These are phyloP conservation scores for Exophiala oligosperma DNA, from an alignment of 2,329 filamentous ascomycete genomes.

Conservation along the genomic window DNA sequence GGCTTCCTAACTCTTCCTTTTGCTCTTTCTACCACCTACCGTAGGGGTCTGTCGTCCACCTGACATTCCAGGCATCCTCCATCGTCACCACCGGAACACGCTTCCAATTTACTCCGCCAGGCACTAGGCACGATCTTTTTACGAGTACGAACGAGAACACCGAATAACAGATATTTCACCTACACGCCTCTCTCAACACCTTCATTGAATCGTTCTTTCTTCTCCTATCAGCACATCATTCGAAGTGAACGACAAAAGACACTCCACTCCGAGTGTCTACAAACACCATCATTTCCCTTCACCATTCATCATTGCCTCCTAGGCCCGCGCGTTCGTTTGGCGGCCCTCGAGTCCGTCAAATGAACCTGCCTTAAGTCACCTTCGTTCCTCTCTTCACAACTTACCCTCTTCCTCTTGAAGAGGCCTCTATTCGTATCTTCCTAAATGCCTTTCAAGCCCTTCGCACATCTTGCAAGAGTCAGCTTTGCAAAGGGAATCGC, in stretches of 20 bases:
- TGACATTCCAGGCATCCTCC: slow-evolving; percentile 11
- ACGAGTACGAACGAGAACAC: slow-evolving; percentile 20
- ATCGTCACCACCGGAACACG: slow-evolving; percentile 14
- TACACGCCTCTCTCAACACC: neutral
- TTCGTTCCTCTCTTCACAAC: slow-evolving; percentile 45
- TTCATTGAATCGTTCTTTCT: slow-evolving; percentile 1
- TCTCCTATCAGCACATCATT: slow-evolving; percentile 4
- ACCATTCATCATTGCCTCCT: slow-evolving; percentile 18
- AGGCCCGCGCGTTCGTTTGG: slow-evolving; percentile 79
- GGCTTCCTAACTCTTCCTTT: slow-evolving; percentile 18
- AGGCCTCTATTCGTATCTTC: slow-evolving; percentile 56
- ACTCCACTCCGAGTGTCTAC: slow-evolving; percentile 30
- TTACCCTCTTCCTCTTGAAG: slow-evolving; percentile 63
- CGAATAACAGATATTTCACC: slow-evolving; percentile 11
- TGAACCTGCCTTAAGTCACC: slow-evolving; percentile 85
- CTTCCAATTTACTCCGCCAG: slow-evolving; percentile 18
- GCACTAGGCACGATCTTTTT: slow-evolving; percentile 23
- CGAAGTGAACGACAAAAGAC: slow-evolving; percentile 16
- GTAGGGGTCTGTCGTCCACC: slow-evolving; percentile 11
- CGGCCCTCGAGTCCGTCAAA: slow-evolving; percentile 83
- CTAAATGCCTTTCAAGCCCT: slow-evolving; percentile 84
- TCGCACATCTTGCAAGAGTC: slow-evolving; percentile 87
- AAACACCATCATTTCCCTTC: slow-evolving; percentile 6
- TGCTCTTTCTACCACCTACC: slow-evolving; percentile 14
- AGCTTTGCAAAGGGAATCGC: slow-evolving; percentile 96